Evolutionary conservation across 345 rosid genomes (phyloP).

Genomic region (Pistacia atlantica): DNA sequence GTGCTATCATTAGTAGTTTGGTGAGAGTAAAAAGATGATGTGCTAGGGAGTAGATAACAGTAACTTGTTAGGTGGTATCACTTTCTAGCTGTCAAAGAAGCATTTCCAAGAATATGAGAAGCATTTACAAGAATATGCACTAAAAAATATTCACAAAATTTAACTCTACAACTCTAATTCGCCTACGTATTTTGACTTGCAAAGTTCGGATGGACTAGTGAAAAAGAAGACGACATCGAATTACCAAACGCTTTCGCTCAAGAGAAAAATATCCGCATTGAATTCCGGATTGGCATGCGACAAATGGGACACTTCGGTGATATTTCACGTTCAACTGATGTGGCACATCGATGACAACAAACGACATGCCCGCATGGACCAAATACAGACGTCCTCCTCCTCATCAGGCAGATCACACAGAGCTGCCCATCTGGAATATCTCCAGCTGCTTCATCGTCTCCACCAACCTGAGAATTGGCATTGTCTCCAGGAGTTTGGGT

Average conservation of each 20-base stretch:
- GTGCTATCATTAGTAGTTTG: too few species aligned
- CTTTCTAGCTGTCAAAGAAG: neutral
- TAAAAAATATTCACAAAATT: neutral
- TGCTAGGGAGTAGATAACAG: neutral
- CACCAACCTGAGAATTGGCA: constrained; percentile 17
- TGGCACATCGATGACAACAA: constrained; percentile 83
- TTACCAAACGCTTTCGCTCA: constrained; percentile 15
- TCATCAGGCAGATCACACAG: constrained; percentile 80
- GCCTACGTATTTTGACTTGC: too few species aligned
- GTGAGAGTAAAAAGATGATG: too few species aligned
- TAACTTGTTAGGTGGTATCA: neutral
- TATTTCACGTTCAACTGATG: constrained; percentile 60
- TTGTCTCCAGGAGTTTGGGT: constrained; percentile 27
- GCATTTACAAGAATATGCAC: neutral
- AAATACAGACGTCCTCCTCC: constrained; percentile 73
- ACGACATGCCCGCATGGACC: constrained; percentile 93
- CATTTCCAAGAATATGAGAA: neutral
- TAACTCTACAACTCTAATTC: neutral
- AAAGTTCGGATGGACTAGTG: neutral
- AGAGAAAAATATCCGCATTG: constrained; percentile 69
- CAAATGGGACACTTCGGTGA: constrained; percentile 87
- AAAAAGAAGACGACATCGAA: neutral
- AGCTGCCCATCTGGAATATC: constrained; percentile 78
- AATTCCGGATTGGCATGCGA: constrained; percentile 56
- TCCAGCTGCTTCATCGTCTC: constrained; percentile 44